Evolutionary conservation across 1,139 yeast species (phyloP), one percentile per base, ranked within the genome.

Genomic region (Candida sanyaensis): DNA sequence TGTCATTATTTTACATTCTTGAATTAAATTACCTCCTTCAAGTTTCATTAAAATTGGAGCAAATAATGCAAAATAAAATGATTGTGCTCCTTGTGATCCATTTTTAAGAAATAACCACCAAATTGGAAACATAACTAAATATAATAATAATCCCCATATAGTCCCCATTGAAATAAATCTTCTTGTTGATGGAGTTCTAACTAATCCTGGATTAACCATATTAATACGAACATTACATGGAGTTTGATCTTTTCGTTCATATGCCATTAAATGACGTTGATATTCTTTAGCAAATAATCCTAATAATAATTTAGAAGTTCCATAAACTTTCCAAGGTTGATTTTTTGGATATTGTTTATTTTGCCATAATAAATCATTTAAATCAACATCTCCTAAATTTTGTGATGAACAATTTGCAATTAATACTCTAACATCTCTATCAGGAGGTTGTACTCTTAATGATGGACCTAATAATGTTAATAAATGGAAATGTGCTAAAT

Each of bases 121-220:
- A 0, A 93, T 44, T 3, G 99, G 99, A 71, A 84, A 88, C 43
- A 87, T 53, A 2, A 91, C 5, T 36, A 90, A 52, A 64, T 93
- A 93, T 4, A 85, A 27, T 0, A 86, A 26, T 43, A 93, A 72
- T 1, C 97, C 95, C 63, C 80, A 67, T 2, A 93, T 58, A 0
- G 88, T 74, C 0, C 99, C 98, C 69, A 88, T 76, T 9, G 96
- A 83, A 9, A 88, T 53, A 43, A 86, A 83, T 50, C 97, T 78
- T 58, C 96, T 82, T 42, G 93, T 86, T 33, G 95, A 83, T 2
- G 96, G 88, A 1, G 96, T 84, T 58, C 98, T 78, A 86, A 89
- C 88, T 43, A 92, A 58, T 0, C 99, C 99, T 0, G 99, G 99
- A 60, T 93, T 95, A 5, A 88, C 96, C 50, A 89, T 58, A 50